A percentile compares a stretch with the other conserved stretches of the same genome.
phyloP scores from a whole-genome alignment of 805 yeast genomes.

The Kazachstania viticola region DNA sequence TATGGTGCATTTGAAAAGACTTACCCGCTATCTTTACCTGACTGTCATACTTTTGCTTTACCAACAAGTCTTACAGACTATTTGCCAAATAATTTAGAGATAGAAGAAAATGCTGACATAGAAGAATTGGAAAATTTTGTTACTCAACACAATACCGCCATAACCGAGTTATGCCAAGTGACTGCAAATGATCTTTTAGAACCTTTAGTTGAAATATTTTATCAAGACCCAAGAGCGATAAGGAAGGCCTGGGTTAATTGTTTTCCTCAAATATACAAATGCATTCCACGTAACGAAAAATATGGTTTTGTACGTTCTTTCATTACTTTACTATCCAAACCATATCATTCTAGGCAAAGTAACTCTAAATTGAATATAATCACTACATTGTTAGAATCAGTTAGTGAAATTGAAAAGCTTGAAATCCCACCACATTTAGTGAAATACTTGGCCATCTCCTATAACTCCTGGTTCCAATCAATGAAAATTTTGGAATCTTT shows the following conservation, averaged over 20 bases:
- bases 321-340: conserved; percentile 72
- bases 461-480: conserved; percentile 85
- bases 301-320: conserved; percentile 75
- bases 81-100: conserved; percentile 6
- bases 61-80: conserved; percentile 11
- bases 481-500: conserved; percentile 73
- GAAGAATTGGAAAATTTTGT: conserved; percentile 24
- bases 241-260: conserved; percentile 74
- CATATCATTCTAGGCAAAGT: conserved; percentile 84
- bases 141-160: conserved; percentile 22
- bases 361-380: conserved; percentile 81
- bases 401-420: conserved; percentile 57
- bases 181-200: conserved; percentile 49
- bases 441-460: conserved; percentile 77
- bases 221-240: conserved; percentile 67
- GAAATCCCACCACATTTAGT: conserved; percentile 91
- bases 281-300: conserved; percentile 69
- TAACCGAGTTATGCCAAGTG: conserved; percentile 26
- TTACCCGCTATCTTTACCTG: conserved; percentile 34
- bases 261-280: conserved; percentile 69
- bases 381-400: conserved; percentile 71
- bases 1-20: conserved; percentile 63
- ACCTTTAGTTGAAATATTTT: conserved; percentile 73
- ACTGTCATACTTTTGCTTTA: conserved; percentile 43
- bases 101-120: conserved; percentile 4